These are phyloP conservation scores for Coemansia sp. DNA, from an alignment of 192 early-diverging fungal species.

Conservation along the genomic window DNA sequence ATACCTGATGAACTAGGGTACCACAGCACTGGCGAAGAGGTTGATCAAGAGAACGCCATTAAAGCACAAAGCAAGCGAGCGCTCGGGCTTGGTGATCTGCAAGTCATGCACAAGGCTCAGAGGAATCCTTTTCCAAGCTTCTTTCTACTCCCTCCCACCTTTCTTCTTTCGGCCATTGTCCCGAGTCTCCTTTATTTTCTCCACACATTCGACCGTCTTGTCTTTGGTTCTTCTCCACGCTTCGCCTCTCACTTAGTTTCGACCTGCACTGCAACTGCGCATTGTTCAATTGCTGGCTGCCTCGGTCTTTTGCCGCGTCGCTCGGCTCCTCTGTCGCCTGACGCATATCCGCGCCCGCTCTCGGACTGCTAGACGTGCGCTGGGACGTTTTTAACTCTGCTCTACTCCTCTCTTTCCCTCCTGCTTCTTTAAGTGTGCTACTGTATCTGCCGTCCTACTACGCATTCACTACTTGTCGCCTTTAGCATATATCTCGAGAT, in stretches of 20 bases:
- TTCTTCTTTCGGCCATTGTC: constrained; percentile 7
- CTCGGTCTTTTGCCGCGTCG: constrained; percentile 8
- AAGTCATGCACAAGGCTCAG: constrained; percentile 6
- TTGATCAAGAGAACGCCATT: neutral
- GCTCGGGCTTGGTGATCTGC: neutral
- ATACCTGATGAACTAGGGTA: neutral
- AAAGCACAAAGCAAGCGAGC: constrained; percentile 8
- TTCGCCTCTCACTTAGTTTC: constrained; percentile 7
- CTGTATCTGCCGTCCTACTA: neutral
- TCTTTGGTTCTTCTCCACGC: constrained; percentile 2
- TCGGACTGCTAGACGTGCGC: neutral
- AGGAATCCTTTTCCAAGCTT: constrained; percentile 3
- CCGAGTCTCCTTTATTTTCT: constrained; percentile 1
- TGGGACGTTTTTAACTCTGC: neutral
- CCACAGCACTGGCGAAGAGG: neutral
- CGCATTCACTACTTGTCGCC: neutral
- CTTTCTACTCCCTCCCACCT: constrained; percentile 1
- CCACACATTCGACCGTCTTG: constrained; percentile 5
- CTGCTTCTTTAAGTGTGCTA: neutral
- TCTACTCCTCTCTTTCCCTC: neutral
- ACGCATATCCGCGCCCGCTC: neutral
- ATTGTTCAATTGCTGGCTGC: constrained; percentile 8
- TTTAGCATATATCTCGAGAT: neutral
- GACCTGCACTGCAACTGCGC: neutral
- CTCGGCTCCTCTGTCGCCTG: constrained; percentile 4